Conservation (phyloP, 2,329 filamentous ascomycete species). For the Nemania sp. region DNA sequence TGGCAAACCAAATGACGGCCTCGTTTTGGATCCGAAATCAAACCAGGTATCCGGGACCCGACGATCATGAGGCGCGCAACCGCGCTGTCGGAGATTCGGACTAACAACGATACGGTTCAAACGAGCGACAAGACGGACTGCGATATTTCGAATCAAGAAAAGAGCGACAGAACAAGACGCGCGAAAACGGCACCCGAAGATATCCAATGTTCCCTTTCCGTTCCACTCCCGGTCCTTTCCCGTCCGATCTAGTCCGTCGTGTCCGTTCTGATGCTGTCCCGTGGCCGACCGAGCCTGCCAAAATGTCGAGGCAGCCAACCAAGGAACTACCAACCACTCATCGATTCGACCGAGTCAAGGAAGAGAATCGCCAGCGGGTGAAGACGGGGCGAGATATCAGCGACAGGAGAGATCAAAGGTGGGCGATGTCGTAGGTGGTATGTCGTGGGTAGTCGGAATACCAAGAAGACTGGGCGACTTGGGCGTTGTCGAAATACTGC, state of each 20-base stretch:
- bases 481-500: neutral
- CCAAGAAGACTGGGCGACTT: neutral
- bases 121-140: slow-evolving; percentile 27
- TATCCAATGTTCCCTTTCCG: slow-evolving; percentile 7
- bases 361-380: neutral
- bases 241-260: neutral
- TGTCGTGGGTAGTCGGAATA: neutral
- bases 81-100: neutral
- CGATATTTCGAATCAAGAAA: slow-evolving; percentile 12
- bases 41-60: slow-evolving; percentile 14
- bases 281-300: neutral
- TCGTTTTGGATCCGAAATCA: slow-evolving; percentile 3
- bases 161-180: slow-evolving; percentile 17
- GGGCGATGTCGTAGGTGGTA: slow-evolving; percentile 3
- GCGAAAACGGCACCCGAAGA: neutral
- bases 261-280: neutral
- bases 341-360: neutral
- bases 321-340: slow-evolving; percentile 4
- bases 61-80: slow-evolving; percentile 6
- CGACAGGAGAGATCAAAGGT: neutral
- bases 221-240: no score
- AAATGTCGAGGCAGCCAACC: neutral
- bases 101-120: slow-evolving; percentile 14
- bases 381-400: neutral
- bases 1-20: slow-evolving; percentile 22